Evolutionary conservation across 805 yeast species (phyloP), one percentile per base, ranked within the genome.

Genomic region (Pichia phayaonensis): DNA sequence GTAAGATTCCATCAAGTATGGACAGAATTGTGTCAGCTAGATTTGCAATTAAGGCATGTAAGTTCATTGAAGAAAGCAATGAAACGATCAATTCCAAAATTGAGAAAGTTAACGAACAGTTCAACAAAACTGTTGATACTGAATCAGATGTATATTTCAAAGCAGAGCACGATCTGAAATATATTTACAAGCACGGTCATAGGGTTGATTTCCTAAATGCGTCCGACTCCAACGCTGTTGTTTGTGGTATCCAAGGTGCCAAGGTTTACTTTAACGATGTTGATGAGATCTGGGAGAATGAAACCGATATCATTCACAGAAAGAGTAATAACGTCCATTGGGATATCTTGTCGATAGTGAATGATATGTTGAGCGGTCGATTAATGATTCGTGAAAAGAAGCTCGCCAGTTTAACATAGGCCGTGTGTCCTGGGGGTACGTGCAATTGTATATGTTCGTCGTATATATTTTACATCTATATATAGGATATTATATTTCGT

Each of bases 1-100:
- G 99, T 66, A 94, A 90, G 53, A 79, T 81, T 48, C 99, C 99
- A 46, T 84, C 96, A 8, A 89, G 98, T 8, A 86, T 90, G 73
- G 99, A 94, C 66, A 81, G 98, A 67, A 83, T 90, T 39, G 78
- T 84, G 56, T 96, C 96, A 8, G 83, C 90, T 7, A 80, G 98
- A 65, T 84, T 85, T 66, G 96, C 96, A 4, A 85, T 92, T 58
- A 85, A 83, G 69, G 89, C 97, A 51, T 83, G 90, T 51, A 85
- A 89, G 66, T 94, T 87, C 67, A 80, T 92, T 56, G 98, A 94
- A 68, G 75, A 81, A 18, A 55, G 55, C 41, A 60, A 62, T 40
- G 44, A 40, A 13, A 40, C 44, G 10, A 55, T 56, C 13, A 55
- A 54, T 24, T 7, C 29, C 1, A 48, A 51, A 20, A 48, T 64